Base-by-base conservation (phyloP, 2,329 filamentous ascomycete species). In the Alternaria solani region DNA sequence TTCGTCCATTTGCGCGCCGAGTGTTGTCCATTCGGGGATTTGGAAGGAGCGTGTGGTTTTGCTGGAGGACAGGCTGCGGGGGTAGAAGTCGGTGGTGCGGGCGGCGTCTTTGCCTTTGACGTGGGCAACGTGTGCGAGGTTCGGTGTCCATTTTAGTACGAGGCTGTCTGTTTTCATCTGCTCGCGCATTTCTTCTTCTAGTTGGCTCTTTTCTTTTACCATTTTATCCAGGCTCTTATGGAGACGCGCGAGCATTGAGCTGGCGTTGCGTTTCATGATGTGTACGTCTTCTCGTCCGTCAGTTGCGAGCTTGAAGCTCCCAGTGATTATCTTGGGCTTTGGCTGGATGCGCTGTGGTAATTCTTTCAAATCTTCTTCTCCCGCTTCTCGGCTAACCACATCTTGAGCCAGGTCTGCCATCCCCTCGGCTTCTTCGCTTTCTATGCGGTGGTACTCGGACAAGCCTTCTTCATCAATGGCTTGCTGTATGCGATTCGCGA, bases 401-500 rank as follows among this genome's bases (percentile, higher is more conserved):
- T 90, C 86, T 73, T 93, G 87, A 6, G 92, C 92, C 48, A 96
- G 82, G 1, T 87, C 86, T 25, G 91, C 86, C 69, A 95, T 88
- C 61, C 90, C 87, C 20, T 85, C 87, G 0, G 89, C 88, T 64
- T 92, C 88, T 53, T 86, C 88, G 62, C 94, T 89, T 67, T 95
- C 89, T 1, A 90, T 85, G 36, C 90, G 87, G 70, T 97, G 94
- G 70, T 92, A 89, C 66, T 92, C 88, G 16, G 89, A 84, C n/a
- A 98, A 82, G 0, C 93, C 92, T 64, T 97, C 94, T 79, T 98
- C 95, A 71, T 99, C 95, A 59, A 99, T 96, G 4, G 94, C 89
- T 3, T 86, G 83, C 51, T 86, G 81, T 59, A 99, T 97, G 23
- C 85, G 86, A 23, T 82, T 79, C 2, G 94, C 91, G 5, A 98